Conservation (phyloP, 371 early-diverging fungal species). For the Actinomucor elegans region DNA sequence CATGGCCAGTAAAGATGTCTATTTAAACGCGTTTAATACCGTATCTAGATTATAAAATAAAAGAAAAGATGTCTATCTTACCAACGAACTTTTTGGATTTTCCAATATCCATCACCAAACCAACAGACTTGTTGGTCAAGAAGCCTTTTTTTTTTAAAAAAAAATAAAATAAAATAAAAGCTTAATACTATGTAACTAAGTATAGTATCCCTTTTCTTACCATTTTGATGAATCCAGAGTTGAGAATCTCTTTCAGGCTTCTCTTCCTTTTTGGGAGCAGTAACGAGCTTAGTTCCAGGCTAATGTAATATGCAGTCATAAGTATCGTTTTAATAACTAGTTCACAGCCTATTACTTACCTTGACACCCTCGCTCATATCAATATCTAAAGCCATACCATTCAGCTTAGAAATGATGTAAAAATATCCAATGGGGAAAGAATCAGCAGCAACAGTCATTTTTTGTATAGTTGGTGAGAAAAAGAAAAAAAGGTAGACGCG, state of each 20-base stretch:
- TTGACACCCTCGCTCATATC: conserved; percentile 16
- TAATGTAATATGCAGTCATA: background rate
- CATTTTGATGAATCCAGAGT: conserved; percentile 35
- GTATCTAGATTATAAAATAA: background rate
- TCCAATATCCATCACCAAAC: conserved; percentile 42
- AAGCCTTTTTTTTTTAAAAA: conserved; percentile 23
- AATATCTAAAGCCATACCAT: conserved; percentile 38
- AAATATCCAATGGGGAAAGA: conserved; percentile 48
- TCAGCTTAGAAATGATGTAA: conserved; percentile 40
- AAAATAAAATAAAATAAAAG: background rate
- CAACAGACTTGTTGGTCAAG: conserved; percentile 42
- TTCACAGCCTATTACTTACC: conserved; percentile 8
- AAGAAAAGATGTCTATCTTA: conserved; percentile 11
- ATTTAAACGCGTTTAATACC: background rate
- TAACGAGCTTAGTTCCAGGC: conserved; percentile 22
- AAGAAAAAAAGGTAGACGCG: background rate
- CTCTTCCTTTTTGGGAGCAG: conserved; percentile 13
- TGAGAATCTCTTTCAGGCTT: conserved; percentile 25
- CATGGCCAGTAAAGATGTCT: conserved; percentile 44
- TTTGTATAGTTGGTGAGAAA: background rate
- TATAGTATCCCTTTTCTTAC: conserved; percentile 1
- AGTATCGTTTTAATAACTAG: background rate
- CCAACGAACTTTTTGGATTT: conserved; percentile 40
- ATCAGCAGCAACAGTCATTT: conserved; percentile 28
- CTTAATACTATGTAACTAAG: background rate